Evolutionary conservation across 345 rosid genomes (phyloP).

Genomic region (Dipteronia sinensis): DNA sequence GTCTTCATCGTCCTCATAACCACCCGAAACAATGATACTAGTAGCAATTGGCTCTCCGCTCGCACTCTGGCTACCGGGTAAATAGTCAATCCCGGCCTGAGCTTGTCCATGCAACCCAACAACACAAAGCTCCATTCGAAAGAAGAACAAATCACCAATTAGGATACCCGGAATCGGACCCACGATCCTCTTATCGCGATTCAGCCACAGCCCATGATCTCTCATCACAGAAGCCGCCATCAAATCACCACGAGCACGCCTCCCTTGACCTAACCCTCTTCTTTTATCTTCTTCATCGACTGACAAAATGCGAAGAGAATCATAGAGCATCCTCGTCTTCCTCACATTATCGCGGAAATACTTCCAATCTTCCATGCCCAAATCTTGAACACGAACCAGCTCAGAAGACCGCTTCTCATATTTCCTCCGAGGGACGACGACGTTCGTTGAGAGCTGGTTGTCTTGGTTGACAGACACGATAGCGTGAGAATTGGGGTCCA

Average conservation of each 20-base stretch:
- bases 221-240: slow-evolving; percentile 65
- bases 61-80: slow-evolving; percentile 62
- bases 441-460: slow-evolving; percentile 16
- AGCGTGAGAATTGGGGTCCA: slow-evolving; percentile 59
- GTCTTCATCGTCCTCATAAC: slow-evolving; percentile 87
- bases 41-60: slow-evolving; percentile 88
- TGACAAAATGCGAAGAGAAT: slow-evolving; percentile 54
- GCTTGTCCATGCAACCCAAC: slow-evolving; percentile 83
- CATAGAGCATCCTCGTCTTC: slow-evolving; percentile 65
- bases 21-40: slow-evolving; percentile 85
- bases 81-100: slow-evolving; percentile 89
- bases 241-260: slow-evolving; percentile 54
- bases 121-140: slow-evolving; percentile 76
- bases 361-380: slow-evolving; percentile 53
- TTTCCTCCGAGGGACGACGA: slow-evolving; percentile 29
- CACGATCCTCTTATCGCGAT: slow-evolving; percentile 78
- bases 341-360: slow-evolving; percentile 64
- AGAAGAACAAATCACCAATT: slow-evolving; percentile 80
- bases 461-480: slow-evolving; percentile 47
- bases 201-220: slow-evolving; percentile 64
- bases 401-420: slow-evolving; percentile 55
- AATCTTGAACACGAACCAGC: slow-evolving; percentile 75
- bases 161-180: slow-evolving; percentile 82
- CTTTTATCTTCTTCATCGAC: slow-evolving; percentile 48
- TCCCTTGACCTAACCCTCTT: slow-evolving; percentile 23